Evolutionary conservation across 306 rosid genomes (phyloP), one percentile per base, ranked within the genome.

Genomic region (Hippophae gyantsensis): DNA sequence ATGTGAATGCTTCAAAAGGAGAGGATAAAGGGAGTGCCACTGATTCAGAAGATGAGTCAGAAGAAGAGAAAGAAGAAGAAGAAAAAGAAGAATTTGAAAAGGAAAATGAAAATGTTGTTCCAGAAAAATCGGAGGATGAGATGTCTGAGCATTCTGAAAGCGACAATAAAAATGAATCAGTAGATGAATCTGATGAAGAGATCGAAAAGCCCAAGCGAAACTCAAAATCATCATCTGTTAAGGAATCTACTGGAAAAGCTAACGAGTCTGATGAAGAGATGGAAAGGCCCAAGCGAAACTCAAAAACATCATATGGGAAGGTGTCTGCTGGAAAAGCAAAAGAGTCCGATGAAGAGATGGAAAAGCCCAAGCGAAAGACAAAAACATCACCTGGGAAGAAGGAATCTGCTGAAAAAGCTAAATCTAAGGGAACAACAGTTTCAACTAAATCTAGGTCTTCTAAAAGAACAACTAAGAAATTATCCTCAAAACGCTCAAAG

Each of bases 101-200:
- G 74, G 93, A 83, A 68, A 77, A 76, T 43, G 90, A 86, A 32
- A 82, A 84, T 76, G 95, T 79, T 42, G 69, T 79, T 47, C 66
- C 71, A 6, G 97, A 75, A 18, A 86, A 89, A 65, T 86, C 94
- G 27, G 95, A 92, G 56, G 96, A 88, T 54, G 94, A 85, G 64
- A 67, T 50, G 43, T 74, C 72, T 7, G 87, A 84, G 74, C 75
- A 70, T 67, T 83, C 85, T 58, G 89, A 68, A 68, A 86, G 95
- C 72, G 95, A 82, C 68, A 81, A 78, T 41, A 76, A 71, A 70
- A 75, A 43, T 69, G 94, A 84, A 41, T 79, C 89, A 69, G 93
- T 69, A 56, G 85, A 77, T 65, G 99, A 88, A 66, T 85, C 90
- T 71, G 83, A 78, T 52, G 73, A 73, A 68, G 76, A 32, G 38